Conservation (phyloP, 139 green algal species). For the Chlamydomonas sphaeroides region DNA sequence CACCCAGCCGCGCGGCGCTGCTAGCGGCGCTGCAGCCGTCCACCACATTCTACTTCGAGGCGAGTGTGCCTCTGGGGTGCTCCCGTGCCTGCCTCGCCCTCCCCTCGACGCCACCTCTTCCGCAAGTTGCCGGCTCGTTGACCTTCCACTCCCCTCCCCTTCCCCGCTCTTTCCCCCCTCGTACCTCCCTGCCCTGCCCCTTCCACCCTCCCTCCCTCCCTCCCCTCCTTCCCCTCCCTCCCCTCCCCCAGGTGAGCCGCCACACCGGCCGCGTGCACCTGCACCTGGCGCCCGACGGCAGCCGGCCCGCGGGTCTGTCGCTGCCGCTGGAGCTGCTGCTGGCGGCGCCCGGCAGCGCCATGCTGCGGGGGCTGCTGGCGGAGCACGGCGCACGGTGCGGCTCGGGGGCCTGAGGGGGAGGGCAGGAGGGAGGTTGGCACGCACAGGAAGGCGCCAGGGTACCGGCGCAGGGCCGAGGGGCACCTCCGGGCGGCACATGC, state of each 20-base stretch:
- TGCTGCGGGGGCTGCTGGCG: neutral
- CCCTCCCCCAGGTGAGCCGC: constrained; percentile 62
- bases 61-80: neutral
- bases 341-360: neutral
- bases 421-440: neutral
- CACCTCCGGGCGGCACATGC: no score
- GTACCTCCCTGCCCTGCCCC: constrained; percentile 35
- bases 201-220: no score
- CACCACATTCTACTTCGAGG: constrained; percentile 35
- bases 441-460: neutral
- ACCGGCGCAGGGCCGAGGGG: no score
- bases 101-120: neutral
- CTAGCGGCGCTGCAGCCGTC: constrained; percentile 32
- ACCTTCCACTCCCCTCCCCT: no score
- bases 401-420: neutral
- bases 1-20: constrained; percentile 15
- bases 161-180: neutral
- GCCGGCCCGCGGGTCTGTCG: constrained; percentile 68
- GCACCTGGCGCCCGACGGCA: constrained; percentile 72
- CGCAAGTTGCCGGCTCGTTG: constrained; percentile 25
- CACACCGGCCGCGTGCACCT: constrained; percentile 85
- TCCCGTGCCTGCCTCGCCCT: neutral
- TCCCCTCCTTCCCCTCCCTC: neutral
- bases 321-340: constrained; percentile 76
- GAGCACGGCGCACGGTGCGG: constrained; percentile 9